phyloP scores from a whole-genome alignment of 2,329 filamentous ascomycete genomes.

The Bretziella fagacearum region DNA sequence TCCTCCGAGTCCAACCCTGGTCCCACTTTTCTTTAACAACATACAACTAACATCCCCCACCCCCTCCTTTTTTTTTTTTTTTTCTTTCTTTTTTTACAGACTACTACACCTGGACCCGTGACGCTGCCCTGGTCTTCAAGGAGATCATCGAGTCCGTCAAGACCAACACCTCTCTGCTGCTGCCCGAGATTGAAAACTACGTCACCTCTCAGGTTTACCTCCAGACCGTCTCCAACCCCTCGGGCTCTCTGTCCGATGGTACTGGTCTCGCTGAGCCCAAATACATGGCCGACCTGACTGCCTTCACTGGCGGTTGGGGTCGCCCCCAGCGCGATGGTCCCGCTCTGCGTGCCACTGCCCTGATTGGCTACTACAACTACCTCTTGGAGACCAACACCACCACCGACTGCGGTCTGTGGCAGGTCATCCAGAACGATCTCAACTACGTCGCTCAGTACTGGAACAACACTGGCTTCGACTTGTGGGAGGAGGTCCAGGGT shows the following conservation, averaged over 20 bases:
- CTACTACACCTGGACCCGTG: constrained; percentile 65
- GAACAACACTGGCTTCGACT: constrained; percentile 50
- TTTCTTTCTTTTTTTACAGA: constrained; percentile 29
- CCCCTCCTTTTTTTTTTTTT: too few relatives aligned
- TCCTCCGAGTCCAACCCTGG: not conserved
- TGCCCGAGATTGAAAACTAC: constrained; percentile 48
- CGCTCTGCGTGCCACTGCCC: constrained; percentile 54
- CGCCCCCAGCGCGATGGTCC: constrained; percentile 69
- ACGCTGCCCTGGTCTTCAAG: constrained; percentile 55
- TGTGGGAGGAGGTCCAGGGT: constrained; percentile 69
- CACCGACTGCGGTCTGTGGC: constrained; percentile 42
- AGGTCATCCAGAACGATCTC: constrained; percentile 59
- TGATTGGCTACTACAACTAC: constrained; percentile 59
- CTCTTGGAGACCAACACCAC: constrained; percentile 49
- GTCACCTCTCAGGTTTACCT: constrained; percentile 48
- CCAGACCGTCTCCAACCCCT: constrained; percentile 52
- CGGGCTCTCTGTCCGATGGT: constrained; percentile 37
- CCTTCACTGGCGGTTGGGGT: constrained; percentile 53
- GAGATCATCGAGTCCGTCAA: constrained; percentile 43
- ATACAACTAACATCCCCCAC: not conserved
- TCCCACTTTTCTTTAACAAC: not conserved
- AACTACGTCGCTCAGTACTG: constrained; percentile 59
- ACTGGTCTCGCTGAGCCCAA: constrained; percentile 54
- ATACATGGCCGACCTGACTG: constrained; percentile 45
- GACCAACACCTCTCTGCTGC: constrained; percentile 37